Base-by-base conservation (phyloP, 805 yeast species). In the Teunomyces stri region DNA sequence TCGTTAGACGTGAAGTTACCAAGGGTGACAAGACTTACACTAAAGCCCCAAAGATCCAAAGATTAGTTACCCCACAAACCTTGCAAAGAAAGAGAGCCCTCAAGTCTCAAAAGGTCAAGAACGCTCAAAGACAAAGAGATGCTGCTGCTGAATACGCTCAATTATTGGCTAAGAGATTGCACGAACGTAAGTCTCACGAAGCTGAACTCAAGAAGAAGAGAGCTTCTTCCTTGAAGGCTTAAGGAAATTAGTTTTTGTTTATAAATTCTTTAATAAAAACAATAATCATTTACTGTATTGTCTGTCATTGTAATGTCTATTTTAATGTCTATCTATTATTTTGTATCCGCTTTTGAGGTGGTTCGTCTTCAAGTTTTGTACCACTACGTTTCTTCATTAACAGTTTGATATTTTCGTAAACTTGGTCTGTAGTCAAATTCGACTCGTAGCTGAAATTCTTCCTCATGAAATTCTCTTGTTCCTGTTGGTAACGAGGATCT, bases 61-160 rank as follows among this genome's bases (percentile, higher is more conserved):
- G 99, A 80, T 87, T 94, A 71, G 95, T 94, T 62, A 94, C 99
- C 70, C 99, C 99, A 76, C 97, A 94, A 81, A 87, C 89, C 72
- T 84, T 94, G 76, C 98, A 92, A 84, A 92, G 97, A 86, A 94
- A 94, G 95, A 88, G 97, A 81, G 91, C 89, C 74, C 85, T 88
- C 75, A 87, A 82, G 76, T 85, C 97, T 68, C 80, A 85, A 79
- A 94, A 94, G 87, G 80, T 88, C 75, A 88, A 84, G 82, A 88
- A 89, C 78, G 97, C 98, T 75, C 96, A 89, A 84, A 90, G 89
- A 71, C 96, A 90, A 81, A 90, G 96, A 89, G 98, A 94, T 78
- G 97, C 96, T 80, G 99, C 99, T 78, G 96, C 98, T 73, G 99
- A 94, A 80, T 94, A 94, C 86, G 96, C 97, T 73, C 96, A 91